Percentiles rank a stretch among this genome's conserved stretches.
Conservation (phyloP, 139 green algal genomes). For the Penium margaritaceum region DNA sequence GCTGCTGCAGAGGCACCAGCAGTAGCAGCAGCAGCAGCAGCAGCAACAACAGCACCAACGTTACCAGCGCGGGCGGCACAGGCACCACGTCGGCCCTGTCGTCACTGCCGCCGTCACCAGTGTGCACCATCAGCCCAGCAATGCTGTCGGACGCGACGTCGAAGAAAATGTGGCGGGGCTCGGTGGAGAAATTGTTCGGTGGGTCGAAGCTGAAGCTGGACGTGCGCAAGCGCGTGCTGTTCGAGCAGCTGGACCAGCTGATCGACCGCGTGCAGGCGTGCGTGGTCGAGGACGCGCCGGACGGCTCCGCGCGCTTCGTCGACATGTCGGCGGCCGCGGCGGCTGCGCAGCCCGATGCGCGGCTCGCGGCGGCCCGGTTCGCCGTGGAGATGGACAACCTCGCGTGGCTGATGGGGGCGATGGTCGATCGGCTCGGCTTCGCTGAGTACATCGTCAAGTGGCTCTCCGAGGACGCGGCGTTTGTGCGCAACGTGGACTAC, state of each 20-base stretch:
- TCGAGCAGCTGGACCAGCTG: constrained; percentile 10
- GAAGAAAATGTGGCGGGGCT: background rate
- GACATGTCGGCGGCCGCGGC: background rate
- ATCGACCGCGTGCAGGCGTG: constrained; percentile 2
- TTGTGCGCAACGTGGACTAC: background rate
- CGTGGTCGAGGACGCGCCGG: constrained; percentile 5
- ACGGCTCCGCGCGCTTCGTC: background rate
- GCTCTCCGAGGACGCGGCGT: constrained; percentile 3
- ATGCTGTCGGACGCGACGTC: constrained; percentile 1
- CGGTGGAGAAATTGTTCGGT: background rate
- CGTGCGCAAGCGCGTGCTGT: constrained; percentile 2
- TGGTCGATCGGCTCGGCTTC: constrained; percentile 4
- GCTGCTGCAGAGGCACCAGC: no score
- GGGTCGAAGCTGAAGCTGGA: background rate
- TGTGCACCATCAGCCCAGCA: no score
- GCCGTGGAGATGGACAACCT: constrained; percentile 5
- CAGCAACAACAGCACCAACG: no score
- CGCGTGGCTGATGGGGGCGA: background rate
- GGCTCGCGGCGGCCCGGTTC: background rate
- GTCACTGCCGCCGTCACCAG: no score
- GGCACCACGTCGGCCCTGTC: no score
- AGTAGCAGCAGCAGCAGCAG: no score
- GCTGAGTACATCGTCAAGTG: constrained; percentile 3
- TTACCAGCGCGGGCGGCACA: no score
- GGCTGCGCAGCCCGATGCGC: no score